These are phyloP conservation scores for Salix koriyanagi DNA, from an alignment of 345 rosid species.

Conservation along the genomic window DNA sequence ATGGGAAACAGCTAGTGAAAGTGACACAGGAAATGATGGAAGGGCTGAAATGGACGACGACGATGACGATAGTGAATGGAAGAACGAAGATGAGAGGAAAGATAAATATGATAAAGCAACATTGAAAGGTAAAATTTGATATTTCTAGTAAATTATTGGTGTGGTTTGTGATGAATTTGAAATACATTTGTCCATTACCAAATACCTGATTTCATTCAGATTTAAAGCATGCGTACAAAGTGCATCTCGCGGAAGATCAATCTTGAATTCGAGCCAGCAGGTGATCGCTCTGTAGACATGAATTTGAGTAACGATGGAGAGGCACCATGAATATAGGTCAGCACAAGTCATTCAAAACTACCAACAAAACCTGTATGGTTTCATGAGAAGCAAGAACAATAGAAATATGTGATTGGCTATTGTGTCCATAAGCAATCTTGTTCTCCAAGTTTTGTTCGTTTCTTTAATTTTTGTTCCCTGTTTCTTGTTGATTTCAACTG, in stretches of 20 bases:
- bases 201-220: constrained; percentile 39
- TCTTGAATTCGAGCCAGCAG: constrained; percentile 22
- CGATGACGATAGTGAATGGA: constrained; percentile 64
- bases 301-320: not conserved
- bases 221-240: constrained; percentile 48
- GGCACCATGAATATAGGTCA: not conserved
- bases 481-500: constrained; percentile 30
- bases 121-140: constrained; percentile 20
- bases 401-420: constrained; percentile 15
- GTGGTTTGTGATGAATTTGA: not conserved
- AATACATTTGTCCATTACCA: not conserved
- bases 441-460: not conserved
- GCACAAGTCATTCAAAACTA: not conserved
- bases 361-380: not conserved
- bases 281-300: not conserved
- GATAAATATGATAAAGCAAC: constrained; percentile 23
- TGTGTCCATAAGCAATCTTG: constrained; percentile 16
- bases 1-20: constrained; percentile 98
- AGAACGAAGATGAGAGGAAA: constrained; percentile 49
- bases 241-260: constrained; percentile 59
- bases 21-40: constrained; percentile 86
- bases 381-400: constrained; percentile 5
- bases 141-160: not conserved
- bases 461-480: constrained; percentile 1
- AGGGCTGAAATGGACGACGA: constrained; percentile 70